phyloP scores from a whole-genome alignment of 371 early-diverging fungal genomes.

The Mortierella sp. region DNA sequence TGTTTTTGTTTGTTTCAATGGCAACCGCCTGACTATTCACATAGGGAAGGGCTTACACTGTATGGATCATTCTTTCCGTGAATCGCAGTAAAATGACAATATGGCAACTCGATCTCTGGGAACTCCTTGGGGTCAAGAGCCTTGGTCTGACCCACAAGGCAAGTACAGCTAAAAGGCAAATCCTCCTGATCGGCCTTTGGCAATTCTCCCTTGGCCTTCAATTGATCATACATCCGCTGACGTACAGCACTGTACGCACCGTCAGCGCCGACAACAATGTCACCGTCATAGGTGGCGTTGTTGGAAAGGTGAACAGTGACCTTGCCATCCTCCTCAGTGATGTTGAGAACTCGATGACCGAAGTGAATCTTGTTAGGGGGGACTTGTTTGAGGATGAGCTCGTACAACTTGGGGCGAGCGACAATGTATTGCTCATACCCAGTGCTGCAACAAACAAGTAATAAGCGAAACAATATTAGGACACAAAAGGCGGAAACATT shows the following conservation, averaged over 20 bases:
- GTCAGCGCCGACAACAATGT: slow-evolving; percentile 24
- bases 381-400: slow-evolving; percentile 11
- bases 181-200: neutral
- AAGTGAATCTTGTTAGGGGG: slow-evolving; percentile 16
- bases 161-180: slow-evolving; percentile 10
- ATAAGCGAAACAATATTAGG: neutral
- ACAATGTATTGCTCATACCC: slow-evolving; percentile 12
- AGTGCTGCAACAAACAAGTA: neutral
- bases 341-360: neutral
- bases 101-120: neutral
- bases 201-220: neutral
- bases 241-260: slow-evolving; percentile 23
- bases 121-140: slow-evolving; percentile 5
- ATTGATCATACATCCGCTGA: neutral
- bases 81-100: neutral
- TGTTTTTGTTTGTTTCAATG: too few species aligned
- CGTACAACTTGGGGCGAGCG: slow-evolving; percentile 17
- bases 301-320: slow-evolving; percentile 6
- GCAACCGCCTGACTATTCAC: too few species aligned
- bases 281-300: neutral
- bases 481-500: neutral
- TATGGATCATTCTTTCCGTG: neutral
- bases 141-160: slow-evolving; percentile 19
- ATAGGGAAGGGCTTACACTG: neutral
- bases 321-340: neutral